These are phyloP conservation scores for Pseudogymnoascus pannorum DNA, from an alignment of 2,329 filamentous ascomycete species.

Conservation along the genomic window DNA sequence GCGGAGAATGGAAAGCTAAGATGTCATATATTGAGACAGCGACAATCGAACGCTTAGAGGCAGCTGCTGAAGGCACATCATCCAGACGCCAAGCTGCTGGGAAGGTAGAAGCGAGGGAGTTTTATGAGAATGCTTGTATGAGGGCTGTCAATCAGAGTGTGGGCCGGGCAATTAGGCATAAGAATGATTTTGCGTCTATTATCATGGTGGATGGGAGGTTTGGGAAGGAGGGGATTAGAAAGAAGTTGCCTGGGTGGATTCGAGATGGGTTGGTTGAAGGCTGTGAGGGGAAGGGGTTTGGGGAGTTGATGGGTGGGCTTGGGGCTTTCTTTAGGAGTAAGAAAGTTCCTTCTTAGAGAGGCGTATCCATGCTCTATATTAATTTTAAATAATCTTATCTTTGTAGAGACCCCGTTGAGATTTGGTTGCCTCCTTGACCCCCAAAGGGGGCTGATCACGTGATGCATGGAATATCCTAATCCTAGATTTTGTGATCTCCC, in stretches of 20 bases:
- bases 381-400: neutral
- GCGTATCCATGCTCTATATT: neutral
- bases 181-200: slow-evolving; percentile 83
- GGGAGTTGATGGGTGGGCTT: slow-evolving; percentile 51
- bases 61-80: slow-evolving; percentile 4
- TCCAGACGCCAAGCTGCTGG: slow-evolving; percentile 22
- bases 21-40: slow-evolving; percentile 74
- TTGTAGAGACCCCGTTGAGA: neutral
- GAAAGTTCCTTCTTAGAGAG: slow-evolving; percentile 19
- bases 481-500: neutral
- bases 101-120: slow-evolving; percentile 62
- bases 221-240: slow-evolving; percentile 60
- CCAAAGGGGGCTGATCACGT: neutral
- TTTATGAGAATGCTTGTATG: slow-evolving; percentile 95
- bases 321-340: slow-evolving; percentile 52
- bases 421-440: neutral
- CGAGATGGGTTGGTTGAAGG: slow-evolving; percentile 53
- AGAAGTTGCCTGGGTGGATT: slow-evolving; percentile 88
- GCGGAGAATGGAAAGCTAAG: slow-evolving; percentile 88
- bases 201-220: slow-evolving; percentile 78
- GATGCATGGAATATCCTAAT: neutral
- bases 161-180: slow-evolving; percentile 83
- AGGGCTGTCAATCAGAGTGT: slow-evolving; percentile 95
- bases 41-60: slow-evolving; percentile 33
- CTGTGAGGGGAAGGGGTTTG: slow-evolving; percentile 44